phyloP scores from a whole-genome alignment of 83 land plant genomes.

The Picea engelmannii region DNA sequence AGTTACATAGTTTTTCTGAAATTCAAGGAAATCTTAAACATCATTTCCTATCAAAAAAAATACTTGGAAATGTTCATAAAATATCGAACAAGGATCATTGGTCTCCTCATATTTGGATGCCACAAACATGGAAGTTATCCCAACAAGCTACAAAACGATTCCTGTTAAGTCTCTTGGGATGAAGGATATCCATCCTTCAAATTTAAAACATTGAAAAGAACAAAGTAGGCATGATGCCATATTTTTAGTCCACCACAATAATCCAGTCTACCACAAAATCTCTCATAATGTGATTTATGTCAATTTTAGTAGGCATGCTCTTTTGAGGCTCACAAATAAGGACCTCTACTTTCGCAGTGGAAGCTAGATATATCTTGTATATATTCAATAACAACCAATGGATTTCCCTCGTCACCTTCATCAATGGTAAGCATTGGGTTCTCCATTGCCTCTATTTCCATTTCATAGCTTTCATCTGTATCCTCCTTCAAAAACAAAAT shows the following conservation, averaged over 20 bases:
- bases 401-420: constrained; percentile 9
- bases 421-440: constrained; percentile 5
- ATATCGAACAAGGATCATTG: too few relatives aligned
- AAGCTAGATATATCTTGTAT: constrained; percentile 10
- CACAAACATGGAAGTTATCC: too few relatives aligned
- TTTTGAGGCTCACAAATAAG: constrained; percentile 56
- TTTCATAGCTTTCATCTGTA: neutral
- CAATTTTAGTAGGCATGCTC: constrained; percentile 69
- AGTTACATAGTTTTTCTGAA: too few relatives aligned
- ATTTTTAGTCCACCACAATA: constrained; percentile 43
- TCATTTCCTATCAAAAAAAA: too few relatives aligned
- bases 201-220: too few relatives aligned
- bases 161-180: too few relatives aligned
- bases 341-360: neutral
- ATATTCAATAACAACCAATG: constrained; percentile 15
- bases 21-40: too few relatives aligned
- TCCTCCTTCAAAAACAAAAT: neutral
- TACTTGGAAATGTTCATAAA: too few relatives aligned
- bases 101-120: too few relatives aligned
- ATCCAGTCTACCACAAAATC: constrained; percentile 88
- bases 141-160: too few relatives aligned
- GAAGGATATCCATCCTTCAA: too few relatives aligned
- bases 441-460: constrained; percentile 8
- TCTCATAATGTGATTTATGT: constrained; percentile 85
- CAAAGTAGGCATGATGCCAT: too few relatives aligned